Conservation (phyloP, 2,329 filamentous ascomycete species). For the Microcyclosporella mali region DNA sequence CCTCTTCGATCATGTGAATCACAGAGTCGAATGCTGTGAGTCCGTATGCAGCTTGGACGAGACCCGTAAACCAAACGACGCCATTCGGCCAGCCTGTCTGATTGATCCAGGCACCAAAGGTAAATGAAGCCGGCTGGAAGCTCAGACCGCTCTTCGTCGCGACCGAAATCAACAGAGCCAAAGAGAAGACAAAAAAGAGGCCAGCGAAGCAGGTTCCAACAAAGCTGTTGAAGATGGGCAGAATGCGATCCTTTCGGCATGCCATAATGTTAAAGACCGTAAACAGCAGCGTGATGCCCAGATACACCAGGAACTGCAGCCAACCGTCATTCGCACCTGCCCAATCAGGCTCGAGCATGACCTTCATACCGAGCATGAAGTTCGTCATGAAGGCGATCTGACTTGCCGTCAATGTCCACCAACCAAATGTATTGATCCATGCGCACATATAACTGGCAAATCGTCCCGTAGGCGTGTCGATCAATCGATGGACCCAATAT, state of each 20-base stretch:
- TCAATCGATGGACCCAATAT: constrained; percentile 49
- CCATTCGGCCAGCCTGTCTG: constrained; percentile 50
- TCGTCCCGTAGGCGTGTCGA: constrained; percentile 38
- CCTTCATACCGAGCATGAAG: constrained; percentile 52
- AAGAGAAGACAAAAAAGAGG: constrained; percentile 48
- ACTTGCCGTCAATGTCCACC: constrained; percentile 53
- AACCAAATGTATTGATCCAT: constrained; percentile 56
- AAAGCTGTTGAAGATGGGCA: constrained; percentile 53
- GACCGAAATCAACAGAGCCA: constrained; percentile 49
- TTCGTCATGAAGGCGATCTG: constrained; percentile 54
- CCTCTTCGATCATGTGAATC: constrained; percentile 55
- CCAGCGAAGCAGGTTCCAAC: constrained; percentile 49
- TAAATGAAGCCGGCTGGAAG: constrained; percentile 48
- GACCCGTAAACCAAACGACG: constrained; percentile 53
- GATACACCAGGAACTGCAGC: constrained; percentile 51
- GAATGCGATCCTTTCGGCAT: constrained; percentile 44
- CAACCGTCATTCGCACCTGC: constrained; percentile 42
- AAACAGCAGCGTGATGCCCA: constrained; percentile 45
- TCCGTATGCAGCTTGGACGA: constrained; percentile 53
- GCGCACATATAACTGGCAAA: constrained; percentile 53
- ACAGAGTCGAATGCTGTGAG: constrained; percentile 54
- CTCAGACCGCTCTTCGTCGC: constrained; percentile 40
- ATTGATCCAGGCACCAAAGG: constrained; percentile 49
- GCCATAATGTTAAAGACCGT: constrained; percentile 48
- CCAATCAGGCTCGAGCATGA: constrained; percentile 48